phyloP scores from a whole-genome alignment of 495 filamentous ascomycete species.

The Aspergillus carlsbadensis region DNA sequence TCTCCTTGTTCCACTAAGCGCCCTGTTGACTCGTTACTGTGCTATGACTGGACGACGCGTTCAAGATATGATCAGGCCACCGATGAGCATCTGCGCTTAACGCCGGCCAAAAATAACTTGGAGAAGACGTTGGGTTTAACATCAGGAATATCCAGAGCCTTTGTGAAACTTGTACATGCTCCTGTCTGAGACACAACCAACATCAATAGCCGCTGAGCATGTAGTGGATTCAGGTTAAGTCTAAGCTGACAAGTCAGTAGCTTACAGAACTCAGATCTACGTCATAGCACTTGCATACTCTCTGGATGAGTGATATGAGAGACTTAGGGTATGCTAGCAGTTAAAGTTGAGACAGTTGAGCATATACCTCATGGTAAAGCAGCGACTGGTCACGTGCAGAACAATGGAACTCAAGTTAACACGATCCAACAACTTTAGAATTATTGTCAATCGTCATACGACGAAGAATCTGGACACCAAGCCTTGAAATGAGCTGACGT shows the following conservation, averaged over 20 bases:
- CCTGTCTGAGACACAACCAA: too few relatives aligned
- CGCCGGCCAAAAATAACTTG: too few relatives aligned
- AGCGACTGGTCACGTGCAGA: not conserved
- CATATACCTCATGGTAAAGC: not conserved
- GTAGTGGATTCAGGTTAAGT: too few relatives aligned
- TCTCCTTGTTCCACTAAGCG: slow-evolving; percentile 1
- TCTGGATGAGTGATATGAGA: not conserved
- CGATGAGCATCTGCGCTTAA: not conserved
- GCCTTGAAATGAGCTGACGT: not conserved
- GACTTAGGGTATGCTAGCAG: not conserved
- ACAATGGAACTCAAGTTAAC: not conserved
- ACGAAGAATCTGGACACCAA: not conserved
- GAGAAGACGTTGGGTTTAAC: too few relatives aligned
- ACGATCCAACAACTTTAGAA: not conserved
- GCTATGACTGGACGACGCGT: not conserved
- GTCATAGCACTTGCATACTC: too few relatives aligned
- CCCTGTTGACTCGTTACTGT: not conserved
- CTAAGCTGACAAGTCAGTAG: too few relatives aligned
- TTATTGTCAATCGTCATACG: not conserved
- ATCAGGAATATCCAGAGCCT: too few relatives aligned
- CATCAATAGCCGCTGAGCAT: too few relatives aligned
- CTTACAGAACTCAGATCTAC: too few relatives aligned
- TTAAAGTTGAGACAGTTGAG: not conserved
- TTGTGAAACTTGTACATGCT: too few relatives aligned
- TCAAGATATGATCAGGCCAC: not conserved